Percentiles rank a stretch among this genome's conserved stretches.
These are phyloP conservation scores for Haplosporangium sp. DNA, from an alignment of 371 early-diverging fungal species.

Conservation along the genomic window DNA sequence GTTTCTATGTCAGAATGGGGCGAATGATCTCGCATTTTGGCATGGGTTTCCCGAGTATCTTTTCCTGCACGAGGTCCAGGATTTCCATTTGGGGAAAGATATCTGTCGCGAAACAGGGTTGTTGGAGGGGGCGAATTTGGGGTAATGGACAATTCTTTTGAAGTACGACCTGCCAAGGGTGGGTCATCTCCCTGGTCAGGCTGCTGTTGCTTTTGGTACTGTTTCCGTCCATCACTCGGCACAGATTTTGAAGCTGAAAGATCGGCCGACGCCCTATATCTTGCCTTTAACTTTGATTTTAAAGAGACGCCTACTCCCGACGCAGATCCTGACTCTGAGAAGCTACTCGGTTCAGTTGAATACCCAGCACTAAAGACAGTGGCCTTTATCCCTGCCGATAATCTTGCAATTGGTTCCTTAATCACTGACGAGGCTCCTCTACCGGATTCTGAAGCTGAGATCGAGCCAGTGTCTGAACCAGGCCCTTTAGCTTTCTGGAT, in stretches of 20 bases:
- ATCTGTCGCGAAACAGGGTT: conserved; percentile 9
- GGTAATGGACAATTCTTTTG: conserved; percentile 6
- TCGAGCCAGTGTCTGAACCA: conserved; percentile 51
- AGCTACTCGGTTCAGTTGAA: conserved; percentile 29
- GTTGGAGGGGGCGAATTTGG: conserved; percentile 17
- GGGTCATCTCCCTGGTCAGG: conserved; percentile 5
- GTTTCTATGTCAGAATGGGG: not conserved
- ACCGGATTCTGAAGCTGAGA: conserved; percentile 50
- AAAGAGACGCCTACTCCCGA: conserved; percentile 4
- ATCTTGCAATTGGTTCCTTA: conserved; percentile 48
- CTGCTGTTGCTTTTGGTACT: conserved; percentile 13
- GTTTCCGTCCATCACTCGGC: not conserved
- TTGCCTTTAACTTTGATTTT: conserved; percentile 12
- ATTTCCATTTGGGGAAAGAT: conserved; percentile 14
- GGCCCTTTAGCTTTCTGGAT: conserved; percentile 39
- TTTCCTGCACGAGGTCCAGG: not conserved
- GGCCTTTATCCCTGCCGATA: conserved; percentile 51
- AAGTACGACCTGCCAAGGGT: not conserved
- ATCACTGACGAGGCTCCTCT: conserved; percentile 35
- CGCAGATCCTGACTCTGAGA: conserved; percentile 36
- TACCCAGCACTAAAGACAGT: conserved; percentile 32
- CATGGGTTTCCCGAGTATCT: not conserved
- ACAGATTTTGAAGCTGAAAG: not conserved
- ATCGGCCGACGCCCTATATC: conserved; percentile 19
- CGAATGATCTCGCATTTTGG: conserved; percentile 1